Evolutionary conservation across 352 stramenopile species (phyloP), one percentile per base, ranked within the genome.

Genomic region (Elongisporangium senticosum): DNA sequence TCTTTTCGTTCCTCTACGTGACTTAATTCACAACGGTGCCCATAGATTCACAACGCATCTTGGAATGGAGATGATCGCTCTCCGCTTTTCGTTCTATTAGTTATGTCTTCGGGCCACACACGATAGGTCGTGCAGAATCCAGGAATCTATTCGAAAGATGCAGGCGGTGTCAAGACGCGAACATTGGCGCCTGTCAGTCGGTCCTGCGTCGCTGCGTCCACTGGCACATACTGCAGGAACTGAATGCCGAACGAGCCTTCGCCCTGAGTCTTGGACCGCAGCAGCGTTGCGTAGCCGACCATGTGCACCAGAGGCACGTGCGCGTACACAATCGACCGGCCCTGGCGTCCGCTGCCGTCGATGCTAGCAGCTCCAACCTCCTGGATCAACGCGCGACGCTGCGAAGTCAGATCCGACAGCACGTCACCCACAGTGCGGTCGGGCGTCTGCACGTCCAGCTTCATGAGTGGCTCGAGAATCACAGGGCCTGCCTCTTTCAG

Each of bases 221-320:
- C 79, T 40, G 77, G 70, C 13, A 79, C 62, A 68, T 93, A 93
- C 53, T 84, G 73, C 56, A 82, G 62, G 51, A 90, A 90, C 47
- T 87, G 73, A 48, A 90, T 90, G 22, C 68, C 77, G 59, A 93
- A 93, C n/a, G 74, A 82, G 24, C 79, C 83, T 72, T 93, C 76
- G 40, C 85, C 82, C 57, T 89, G 75, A 8, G 85, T 94, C 60
- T 83, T 87, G 7, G 85, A 95, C 6, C 85, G 85, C 50, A 95
- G 55, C 20, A 84, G 48, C 14, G 85, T 95, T 43, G 85, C 74
- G 61, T 90, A 95, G 5, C 85, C 85, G 40, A 95, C 72, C 80
- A 95, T 90, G 68, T 89, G 65, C 39, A 65, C 72, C 20, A 93
- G 64, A 37, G 85, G 83, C 48, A 91, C 83, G 43, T 90, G 66